Evolutionary conservation across 768 basidiomycete species (phyloP).

Genomic region (Mycena floridula): DNA sequence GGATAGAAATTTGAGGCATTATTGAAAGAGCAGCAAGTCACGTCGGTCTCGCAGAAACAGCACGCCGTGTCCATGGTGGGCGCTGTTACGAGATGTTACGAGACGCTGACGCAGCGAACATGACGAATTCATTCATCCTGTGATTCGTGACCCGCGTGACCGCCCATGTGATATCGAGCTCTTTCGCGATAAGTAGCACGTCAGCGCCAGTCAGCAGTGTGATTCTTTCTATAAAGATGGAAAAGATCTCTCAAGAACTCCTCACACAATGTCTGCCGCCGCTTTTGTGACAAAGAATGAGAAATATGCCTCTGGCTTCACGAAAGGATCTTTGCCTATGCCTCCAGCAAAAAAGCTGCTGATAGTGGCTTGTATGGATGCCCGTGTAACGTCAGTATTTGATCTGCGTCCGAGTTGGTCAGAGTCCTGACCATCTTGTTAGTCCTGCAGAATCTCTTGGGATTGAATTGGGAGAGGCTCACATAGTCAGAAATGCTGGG

Average conservation of each 20-base stretch:
- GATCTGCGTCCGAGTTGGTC: neutral
- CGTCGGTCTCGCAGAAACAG: no score
- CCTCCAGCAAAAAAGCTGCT: conserved; percentile 35
- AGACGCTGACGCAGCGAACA: no score
- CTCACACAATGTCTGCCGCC: neutral
- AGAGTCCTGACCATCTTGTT: neutral
- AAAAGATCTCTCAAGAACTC: neutral
- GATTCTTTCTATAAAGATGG: neutral
- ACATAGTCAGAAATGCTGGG: conserved; percentile 49
- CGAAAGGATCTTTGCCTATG: conserved; percentile 30
- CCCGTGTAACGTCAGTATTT: conserved; percentile 36
- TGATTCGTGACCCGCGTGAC: no score
- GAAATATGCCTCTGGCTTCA: conserved; percentile 32
- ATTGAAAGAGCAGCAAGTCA: no score
- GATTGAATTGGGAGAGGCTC: conserved; percentile 43
- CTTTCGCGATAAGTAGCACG: no score
- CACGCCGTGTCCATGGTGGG: no score
- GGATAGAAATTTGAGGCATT: no score
- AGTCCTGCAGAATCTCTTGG: conserved; percentile 40
- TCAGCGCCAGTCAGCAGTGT: neutral
- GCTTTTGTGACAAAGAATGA: conserved; percentile 28
- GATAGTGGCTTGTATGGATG: conserved; percentile 52
- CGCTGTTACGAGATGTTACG: no score
- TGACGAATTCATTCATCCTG: no score
- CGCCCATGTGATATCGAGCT: no score